Conservation (phyloP, 1,284 basidiomycete species). For the Leucoagaricus sp. region DNA sequence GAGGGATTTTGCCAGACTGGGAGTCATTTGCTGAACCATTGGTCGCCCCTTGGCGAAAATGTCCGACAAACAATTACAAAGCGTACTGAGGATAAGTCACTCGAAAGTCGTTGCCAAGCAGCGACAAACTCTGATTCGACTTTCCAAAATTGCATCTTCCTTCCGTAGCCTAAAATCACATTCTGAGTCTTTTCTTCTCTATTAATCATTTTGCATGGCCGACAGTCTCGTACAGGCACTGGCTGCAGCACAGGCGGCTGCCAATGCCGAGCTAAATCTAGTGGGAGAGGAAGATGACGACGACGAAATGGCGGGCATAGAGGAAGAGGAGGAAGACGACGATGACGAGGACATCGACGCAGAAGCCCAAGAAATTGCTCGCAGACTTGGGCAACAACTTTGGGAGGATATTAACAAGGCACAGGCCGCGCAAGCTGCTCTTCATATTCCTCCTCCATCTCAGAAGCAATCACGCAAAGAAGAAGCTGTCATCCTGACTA, state of each 20-base stretch:
- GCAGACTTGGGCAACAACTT: slow-evolving; percentile 66
- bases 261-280: not conserved
- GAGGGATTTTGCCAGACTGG: slow-evolving; percentile 1
- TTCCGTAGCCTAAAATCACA: not conserved
- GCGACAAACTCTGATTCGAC: slow-evolving; percentile 1
- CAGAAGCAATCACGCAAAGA: slow-evolving; percentile 32
- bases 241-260: slow-evolving; percentile 12
- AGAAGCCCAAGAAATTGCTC: slow-evolving; percentile 70
- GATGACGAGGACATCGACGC: slow-evolving; percentile 66
- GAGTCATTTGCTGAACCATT: slow-evolving; percentile 2
- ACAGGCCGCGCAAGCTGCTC: slow-evolving; percentile 37
- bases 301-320: slow-evolving; percentile 20
- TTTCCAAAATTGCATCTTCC: slow-evolving; percentile 1
- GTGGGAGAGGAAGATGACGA: slow-evolving; percentile 12
- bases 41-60: slow-evolving; percentile 4
- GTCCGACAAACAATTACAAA: slow-evolving; percentile 25
- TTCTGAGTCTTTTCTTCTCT: not conserved
- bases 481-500: slow-evolving; percentile 58
- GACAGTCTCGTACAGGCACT: slow-evolving; percentile 12
- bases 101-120: slow-evolving; percentile 10
- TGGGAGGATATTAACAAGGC: slow-evolving; percentile 71
- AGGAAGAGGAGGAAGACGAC: slow-evolving; percentile 49
- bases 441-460: slow-evolving; percentile 6
- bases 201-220: slow-evolving; percentile 4
- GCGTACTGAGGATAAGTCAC: slow-evolving; percentile 33